Evolutionary conservation across 345 rosid species (phyloP).

Genomic region (Raphanus sativus): DNA sequence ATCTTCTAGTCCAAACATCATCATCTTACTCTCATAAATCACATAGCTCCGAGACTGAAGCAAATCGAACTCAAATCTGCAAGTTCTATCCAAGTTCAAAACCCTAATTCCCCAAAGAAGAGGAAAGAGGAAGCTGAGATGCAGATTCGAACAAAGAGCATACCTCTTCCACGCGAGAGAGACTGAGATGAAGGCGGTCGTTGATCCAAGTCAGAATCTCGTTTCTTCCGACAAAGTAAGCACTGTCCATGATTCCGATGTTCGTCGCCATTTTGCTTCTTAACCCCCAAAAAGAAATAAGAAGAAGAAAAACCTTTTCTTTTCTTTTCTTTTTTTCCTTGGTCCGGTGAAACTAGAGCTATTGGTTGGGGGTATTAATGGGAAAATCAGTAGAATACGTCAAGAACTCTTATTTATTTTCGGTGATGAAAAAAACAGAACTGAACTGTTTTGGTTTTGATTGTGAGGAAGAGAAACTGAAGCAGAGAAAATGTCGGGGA

Average conservation of each 20-base stretch:
- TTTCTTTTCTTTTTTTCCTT: too few relatives aligned
- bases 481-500: background rate
- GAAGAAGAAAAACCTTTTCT: too few relatives aligned
- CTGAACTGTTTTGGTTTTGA: too few relatives aligned
- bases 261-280: conserved; percentile 58
- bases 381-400: too few relatives aligned
- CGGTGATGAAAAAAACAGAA: too few relatives aligned
- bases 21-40: background rate
- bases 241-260: conserved; percentile 95
- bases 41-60: background rate
- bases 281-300: background rate
- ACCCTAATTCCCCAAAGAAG: background rate
- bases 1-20: too few relatives aligned
- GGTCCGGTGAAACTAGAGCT: too few relatives aligned
- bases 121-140: background rate
- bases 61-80: background rate
- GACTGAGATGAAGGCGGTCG: conserved; percentile 80
- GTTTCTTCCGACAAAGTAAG: conserved; percentile 92
- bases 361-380: too few relatives aligned
- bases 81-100: background rate
- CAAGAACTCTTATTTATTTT: too few relatives aligned
- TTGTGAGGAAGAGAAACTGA: conserved; percentile 12
- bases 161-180: conserved; percentile 87
- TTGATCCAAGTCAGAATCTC: conserved; percentile 91
- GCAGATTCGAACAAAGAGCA: background rate